phyloP scores from a whole-genome alignment of 2,329 filamentous ascomycete genomes.

The Epichloe gansuensis region DNA sequence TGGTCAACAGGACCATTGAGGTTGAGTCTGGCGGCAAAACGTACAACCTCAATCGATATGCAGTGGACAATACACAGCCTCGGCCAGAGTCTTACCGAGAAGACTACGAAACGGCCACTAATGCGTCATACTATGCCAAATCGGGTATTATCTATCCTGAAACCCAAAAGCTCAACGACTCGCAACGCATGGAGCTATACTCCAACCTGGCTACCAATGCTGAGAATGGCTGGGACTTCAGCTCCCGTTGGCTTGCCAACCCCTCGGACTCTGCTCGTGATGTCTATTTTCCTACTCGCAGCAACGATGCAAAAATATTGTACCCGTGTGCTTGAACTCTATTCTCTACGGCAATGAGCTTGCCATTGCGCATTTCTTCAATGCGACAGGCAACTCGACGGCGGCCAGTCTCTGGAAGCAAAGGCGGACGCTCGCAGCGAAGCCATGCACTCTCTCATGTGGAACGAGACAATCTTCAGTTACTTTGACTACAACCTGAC shows the following conservation, averaged over 20 bases:
- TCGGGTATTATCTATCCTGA: conserved; percentile 48
- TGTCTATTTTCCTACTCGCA: conserved; percentile 53
- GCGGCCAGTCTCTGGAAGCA: conserved; percentile 37
- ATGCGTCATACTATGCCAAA: conserved; percentile 47
- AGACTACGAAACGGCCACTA: conserved; percentile 54
- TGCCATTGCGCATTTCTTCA: conserved; percentile 43
- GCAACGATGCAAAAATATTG: conserved; percentile 45
- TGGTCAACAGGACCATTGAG: conserved; percentile 44
- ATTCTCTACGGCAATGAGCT: conserved; percentile 56
- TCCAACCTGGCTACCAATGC: conserved; percentile 52
- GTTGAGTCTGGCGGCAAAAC: conserved; percentile 33
- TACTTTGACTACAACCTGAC: conserved; percentile 63
- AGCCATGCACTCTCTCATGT: conserved; percentile 51
- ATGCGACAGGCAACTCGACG: conserved; percentile 35
- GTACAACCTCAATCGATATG: conserved; percentile 45
- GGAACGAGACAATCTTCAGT: conserved; percentile 48
- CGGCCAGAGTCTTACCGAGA: conserved; percentile 56
- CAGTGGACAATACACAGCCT: conserved; percentile 51
- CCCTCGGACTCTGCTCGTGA: conserved; percentile 46
- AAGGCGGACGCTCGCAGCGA: conserved; percentile 41
- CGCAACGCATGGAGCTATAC: conserved; percentile 42
- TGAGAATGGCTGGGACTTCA: conserved; percentile 56
- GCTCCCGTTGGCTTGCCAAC: conserved; percentile 42
- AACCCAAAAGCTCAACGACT: conserved; percentile 35
- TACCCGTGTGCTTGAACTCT: conserved; percentile 56